Base-by-base conservation (phyloP, 164 flowering plant genomes). In the Stephania cephalantha region DNA sequence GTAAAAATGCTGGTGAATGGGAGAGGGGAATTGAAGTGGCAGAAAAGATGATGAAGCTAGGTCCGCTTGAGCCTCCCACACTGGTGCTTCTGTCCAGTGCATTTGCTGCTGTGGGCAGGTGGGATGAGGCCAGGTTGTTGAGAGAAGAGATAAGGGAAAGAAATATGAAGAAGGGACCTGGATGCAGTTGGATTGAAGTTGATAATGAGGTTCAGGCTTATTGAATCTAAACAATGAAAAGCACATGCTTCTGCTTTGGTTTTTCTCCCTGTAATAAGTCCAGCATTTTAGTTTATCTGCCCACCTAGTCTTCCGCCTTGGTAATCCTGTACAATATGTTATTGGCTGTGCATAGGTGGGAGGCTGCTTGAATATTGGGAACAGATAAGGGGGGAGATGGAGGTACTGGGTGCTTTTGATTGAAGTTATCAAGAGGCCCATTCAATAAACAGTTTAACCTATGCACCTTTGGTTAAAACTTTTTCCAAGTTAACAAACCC, bases 131-230 rank as follows among this genome's bases (percentile, higher is more conserved):
- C 9, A 44, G 13, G 6, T 71, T 68, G n/a, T 22, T 77, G 52
- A 74, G 77, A 64, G 55, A 68, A 71, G 73, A 15, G 46, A 71
- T 80, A 73, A 53, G 55, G 31, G 66, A 71, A 52, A 71, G 63
- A 65, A 71, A 73, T 25, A 55, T 71, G 72, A 80, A 74, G 72
- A 80, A 77, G 46, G 78, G 74, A 68, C 82, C 82, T 20, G 79
- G 79, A 30, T 77, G 82, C 68, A 80, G 82, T 70, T 80, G 82
- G 82, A 71, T 80, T 42, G 75, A 80, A 66, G 65, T 74, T 46
- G 75, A 67, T 68, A 70, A 74, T 73, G 22, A 48, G 31, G 66
- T 73, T 61, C 71, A 29, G 69, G 77, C 64, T 68, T 73, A 52
- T 52, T 74, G 64, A 15, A 63, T 46, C 13, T 4, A 50, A 35